These are phyloP conservation scores for Hibiscus mutabilis DNA, from an alignment of 345 rosid species.

Conservation along the genomic window DNA sequence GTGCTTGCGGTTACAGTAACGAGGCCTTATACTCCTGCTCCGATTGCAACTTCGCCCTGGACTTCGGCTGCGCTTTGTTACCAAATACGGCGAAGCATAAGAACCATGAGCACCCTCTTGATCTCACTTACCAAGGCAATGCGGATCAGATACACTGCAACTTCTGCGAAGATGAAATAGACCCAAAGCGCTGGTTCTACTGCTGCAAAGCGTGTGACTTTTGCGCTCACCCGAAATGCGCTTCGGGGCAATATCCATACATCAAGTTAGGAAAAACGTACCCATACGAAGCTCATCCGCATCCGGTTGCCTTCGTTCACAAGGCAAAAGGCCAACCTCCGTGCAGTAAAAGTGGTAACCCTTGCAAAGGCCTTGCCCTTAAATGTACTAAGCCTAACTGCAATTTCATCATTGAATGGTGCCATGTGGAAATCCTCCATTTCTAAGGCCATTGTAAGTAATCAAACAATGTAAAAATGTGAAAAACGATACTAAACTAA, in stretches of 20 bases:
- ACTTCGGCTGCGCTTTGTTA: not conserved
- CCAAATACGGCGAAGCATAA: too few relatives aligned
- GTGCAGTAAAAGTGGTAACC: slow-evolving; percentile 1
- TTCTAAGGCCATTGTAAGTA: too few relatives aligned
- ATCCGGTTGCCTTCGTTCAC: slow-evolving; percentile 12
- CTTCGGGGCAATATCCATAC: not conserved
- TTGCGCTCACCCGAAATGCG: not conserved
- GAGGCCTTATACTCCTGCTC: not conserved
- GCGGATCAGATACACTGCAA: too few relatives aligned
- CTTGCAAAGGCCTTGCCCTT: slow-evolving; percentile 10
- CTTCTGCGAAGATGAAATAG: too few relatives aligned
- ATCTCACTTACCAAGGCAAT: not conserved
- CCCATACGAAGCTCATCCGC: not conserved
- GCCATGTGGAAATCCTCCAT: too few relatives aligned
- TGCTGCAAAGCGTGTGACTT: not conserved
- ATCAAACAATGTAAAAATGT: too few relatives aligned
- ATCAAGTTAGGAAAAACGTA: not conserved
- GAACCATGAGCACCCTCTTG: not conserved
- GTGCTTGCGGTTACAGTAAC: not conserved
- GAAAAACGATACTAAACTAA: too few relatives aligned
- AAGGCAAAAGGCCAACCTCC: not conserved
- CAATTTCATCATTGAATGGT: too few relatives aligned
- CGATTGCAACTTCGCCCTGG: not conserved
- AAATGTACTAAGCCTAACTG: too few relatives aligned
- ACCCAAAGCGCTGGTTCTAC: too few relatives aligned